A percentile compares a stretch with the other conserved stretches of the same genome.
Conservation (phyloP, 345 rosid genomes). For the Euphorbia lathyris region DNA sequence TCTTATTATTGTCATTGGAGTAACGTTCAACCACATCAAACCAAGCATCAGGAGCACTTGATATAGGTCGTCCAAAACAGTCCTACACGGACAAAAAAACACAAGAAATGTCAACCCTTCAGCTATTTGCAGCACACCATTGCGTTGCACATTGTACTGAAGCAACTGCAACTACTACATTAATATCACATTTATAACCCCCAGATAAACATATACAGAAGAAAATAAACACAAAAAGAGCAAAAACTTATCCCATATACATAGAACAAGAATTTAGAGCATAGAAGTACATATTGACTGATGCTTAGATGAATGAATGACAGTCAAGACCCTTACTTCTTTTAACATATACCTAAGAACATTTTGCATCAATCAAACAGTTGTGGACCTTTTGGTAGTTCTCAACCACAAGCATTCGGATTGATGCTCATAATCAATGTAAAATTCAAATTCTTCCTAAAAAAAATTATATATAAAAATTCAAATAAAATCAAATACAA, state of each 20-base stretch:
- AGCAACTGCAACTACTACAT: background rate
- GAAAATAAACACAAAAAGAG: background rate
- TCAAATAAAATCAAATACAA: too few relatives aligned
- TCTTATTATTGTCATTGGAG: slow-evolving; percentile 81
- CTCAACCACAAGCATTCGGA: background rate
- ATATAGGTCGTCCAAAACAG: slow-evolving; percentile 80
- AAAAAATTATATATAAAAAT: too few relatives aligned
- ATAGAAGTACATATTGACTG: background rate
- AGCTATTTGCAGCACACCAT: background rate
- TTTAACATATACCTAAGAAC: background rate
- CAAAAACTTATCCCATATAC: background rate
- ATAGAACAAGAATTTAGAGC: background rate
- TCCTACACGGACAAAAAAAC: slow-evolving; percentile 40
- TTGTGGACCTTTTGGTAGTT: background rate
- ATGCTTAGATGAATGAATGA: background rate
- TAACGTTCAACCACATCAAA: slow-evolving; percentile 74
- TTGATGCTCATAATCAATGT: background rate
- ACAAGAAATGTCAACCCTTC: background rate
- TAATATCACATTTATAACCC: background rate
- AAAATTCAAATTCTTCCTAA: too few relatives aligned
- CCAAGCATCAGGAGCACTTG: slow-evolving; percentile 94
- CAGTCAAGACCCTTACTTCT: background rate
- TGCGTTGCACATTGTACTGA: too few relatives aligned
- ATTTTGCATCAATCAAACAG: background rate
- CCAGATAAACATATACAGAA: background rate